Evolutionary conservation across 2,329 filamentous ascomycete genomes (phyloP), one percentile per base, ranked within the genome.

Genomic region (Fusarium sp.): DNA sequence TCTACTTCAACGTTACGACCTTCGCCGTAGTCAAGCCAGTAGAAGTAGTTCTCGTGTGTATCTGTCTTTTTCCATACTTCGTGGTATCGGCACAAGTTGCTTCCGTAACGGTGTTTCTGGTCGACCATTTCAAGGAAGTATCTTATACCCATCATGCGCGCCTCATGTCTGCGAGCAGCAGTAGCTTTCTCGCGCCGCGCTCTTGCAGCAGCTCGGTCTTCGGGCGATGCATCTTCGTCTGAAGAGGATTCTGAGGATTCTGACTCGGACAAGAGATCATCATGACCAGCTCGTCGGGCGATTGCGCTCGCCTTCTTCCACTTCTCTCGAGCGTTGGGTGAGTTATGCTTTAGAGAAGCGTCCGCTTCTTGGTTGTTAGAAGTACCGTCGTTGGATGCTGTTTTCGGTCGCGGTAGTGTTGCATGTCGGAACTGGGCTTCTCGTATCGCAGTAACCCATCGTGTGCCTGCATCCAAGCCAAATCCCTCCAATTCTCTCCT

Each of bases 61-160:
- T 92, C 83, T 2, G 88, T 83, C 62, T 86, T 87, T 77, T 93
- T 93, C 94, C 94, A 97, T 68, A 92, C 88, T 61, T 89, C 87
- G 74, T 97, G 94, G 72, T 97, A 97, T 32, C 87, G 86, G 32
- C 92, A 85, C 50, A 97, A 79, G 70, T 96, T 96, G 54, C 89
- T 91, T 6, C 94, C 94, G 74, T 97, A 96, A 6, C 94, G 88
- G 76, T 97, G 94, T 77, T 96, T 94, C 46, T 89, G 81, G 76
- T 96, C 92, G 9, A 95, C 90, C 91, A 97, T 94, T 74, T 97
- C 87, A 14, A 89, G 82, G 67, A 96, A 97, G 75, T 97, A 97
- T 74, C 92, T 90, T 35, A 96, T 77, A 19, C 93, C 92, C 92
- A 97, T 95, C 77, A 88, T 90, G 76, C 90, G 92, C 2, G 92